phyloP scores from a whole-genome alignment of 306 rosid species.

The Astragalus membranaceus region DNA sequence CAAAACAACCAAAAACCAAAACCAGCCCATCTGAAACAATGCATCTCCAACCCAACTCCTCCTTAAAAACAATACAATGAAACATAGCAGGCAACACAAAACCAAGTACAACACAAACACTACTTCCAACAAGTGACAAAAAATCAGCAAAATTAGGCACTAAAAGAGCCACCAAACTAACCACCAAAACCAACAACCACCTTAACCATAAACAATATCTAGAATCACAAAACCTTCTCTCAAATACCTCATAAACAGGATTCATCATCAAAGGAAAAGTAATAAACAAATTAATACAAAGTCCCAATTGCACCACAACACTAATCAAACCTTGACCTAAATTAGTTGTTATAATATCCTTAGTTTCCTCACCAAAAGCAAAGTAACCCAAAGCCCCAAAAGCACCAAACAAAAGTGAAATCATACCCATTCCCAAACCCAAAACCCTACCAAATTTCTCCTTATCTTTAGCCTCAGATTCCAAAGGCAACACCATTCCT shows the following conservation, averaged over 20 bases:
- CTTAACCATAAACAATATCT: conserved; percentile 63
- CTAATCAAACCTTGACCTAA: conserved; percentile 52
- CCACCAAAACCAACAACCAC: conserved; percentile 53
- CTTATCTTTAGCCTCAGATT: conserved; percentile 52
- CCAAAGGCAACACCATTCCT: conserved; percentile 64
- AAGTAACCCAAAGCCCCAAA: conserved; percentile 68
- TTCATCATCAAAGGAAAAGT: conserved; percentile 75
- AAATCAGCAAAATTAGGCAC: conserved; percentile 85
- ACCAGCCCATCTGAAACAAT: conserved; percentile 35
- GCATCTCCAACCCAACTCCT: conserved; percentile 54
- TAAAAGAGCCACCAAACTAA: conserved; percentile 52
- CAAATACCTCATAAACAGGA: conserved; percentile 69
- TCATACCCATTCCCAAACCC: conserved; percentile 44
- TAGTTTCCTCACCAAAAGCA: conserved; percentile 70
- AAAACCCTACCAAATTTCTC: conserved; percentile 53
- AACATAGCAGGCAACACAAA: conserved; percentile 72
- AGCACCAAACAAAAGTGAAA: conserved; percentile 49
- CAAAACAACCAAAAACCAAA: conserved; percentile 38
- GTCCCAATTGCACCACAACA: conserved; percentile 53
- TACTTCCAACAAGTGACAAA: conserved; percentile 64
- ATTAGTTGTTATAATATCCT: conserved; percentile 64
- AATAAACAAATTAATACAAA: conserved; percentile 55
- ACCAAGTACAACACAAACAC: conserved; percentile 54
- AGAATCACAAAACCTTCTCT: conserved; percentile 48
- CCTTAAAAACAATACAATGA: conserved; percentile 55